These are phyloP conservation scores for Kitagawia praeruptora DNA, from an alignment of 129 eudicot genomes.

Conservation along the genomic window DNA sequence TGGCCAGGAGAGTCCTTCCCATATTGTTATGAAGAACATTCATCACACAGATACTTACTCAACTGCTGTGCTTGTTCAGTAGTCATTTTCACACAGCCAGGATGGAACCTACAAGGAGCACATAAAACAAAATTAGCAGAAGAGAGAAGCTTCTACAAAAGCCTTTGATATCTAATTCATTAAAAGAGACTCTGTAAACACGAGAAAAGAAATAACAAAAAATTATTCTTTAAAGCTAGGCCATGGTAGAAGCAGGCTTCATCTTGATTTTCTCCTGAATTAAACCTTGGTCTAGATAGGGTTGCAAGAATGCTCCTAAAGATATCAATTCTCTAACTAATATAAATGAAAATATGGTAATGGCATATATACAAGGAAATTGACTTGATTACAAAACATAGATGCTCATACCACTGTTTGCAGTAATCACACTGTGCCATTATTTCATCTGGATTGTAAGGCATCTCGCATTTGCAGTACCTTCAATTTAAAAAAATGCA, in stretches of 20 bases:
- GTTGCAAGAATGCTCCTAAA: not conserved
- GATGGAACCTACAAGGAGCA: conserved; percentile 55
- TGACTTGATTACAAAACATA: not conserved
- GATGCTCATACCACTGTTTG: not conserved
- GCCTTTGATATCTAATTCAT: not conserved
- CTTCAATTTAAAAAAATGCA: conserved; percentile 12
- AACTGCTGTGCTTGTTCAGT: conserved; percentile 42
- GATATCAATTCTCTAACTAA: too few species aligned
- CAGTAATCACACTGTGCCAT: too few species aligned
- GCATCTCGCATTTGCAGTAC: not conserved
- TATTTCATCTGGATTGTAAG: conserved; percentile 48
- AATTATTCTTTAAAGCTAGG: too few species aligned
- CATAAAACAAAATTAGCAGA: not conserved
- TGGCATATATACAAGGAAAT: not conserved
- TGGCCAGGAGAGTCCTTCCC: not conserved
- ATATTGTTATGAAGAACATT: conserved; percentile 28
- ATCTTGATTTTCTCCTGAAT: not conserved
- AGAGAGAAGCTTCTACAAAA: not conserved
- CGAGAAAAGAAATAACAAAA: too few species aligned
- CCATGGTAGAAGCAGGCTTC: not conserved
- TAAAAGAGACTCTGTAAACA: not conserved
- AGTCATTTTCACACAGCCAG: conserved; percentile 51
- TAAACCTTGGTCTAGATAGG: not conserved
- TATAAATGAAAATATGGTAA: not conserved
- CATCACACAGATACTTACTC: conserved; percentile 47